Evolutionary conservation across 129 eudicot species (phyloP), one percentile per base, ranked within the genome.

Genomic region (Logfia minima): DNA sequence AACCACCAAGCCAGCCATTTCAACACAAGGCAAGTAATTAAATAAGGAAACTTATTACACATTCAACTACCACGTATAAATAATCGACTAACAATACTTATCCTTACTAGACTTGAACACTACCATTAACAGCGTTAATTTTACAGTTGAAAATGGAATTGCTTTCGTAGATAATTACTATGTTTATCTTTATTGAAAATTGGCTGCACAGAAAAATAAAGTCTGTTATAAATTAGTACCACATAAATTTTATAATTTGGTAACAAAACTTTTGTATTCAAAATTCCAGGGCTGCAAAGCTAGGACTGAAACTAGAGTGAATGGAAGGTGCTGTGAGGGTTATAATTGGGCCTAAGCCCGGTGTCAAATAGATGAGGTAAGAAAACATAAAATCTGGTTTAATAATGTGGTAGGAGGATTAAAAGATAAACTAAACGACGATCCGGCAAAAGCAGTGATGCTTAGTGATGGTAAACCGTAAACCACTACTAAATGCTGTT

Each of bases 401-500:
- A 82, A 82, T 23, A 31, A 17, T 4, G 61, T 82, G 22, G 28
- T 18, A 0, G 74, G 92, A 74, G 81, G 79, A 90, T 79, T 80
- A 64, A 81, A 16, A 62, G 90, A 71, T 88, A 92, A 74, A 85
- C 84, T 79, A 83, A 91, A 82, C 23, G 16, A 87, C 61, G 90
- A 90, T 74, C 93, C 90, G 29, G 72, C 73, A 13, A 90, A 90
- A 77, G 88, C 86, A 1, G 90, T 89, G 3, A 84, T 86, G 43
- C 84, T 90, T 77, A 85, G 96, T 6, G 91, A 93, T 75, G 98
- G 93, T 4, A 83, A 13, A 22, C 90, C 96, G 93, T 4, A 83
- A 13, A 22, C 90, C 96, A 6, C 56, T 90, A 58, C 93, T 97
- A 1, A 79, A 79, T 52, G 78, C 81, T 58, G 64, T 83, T 22